These are phyloP conservation scores for Cephalotrichum gorgonifer DNA, from an alignment of 2,329 filamentous ascomycete species.

Conservation along the genomic window DNA sequence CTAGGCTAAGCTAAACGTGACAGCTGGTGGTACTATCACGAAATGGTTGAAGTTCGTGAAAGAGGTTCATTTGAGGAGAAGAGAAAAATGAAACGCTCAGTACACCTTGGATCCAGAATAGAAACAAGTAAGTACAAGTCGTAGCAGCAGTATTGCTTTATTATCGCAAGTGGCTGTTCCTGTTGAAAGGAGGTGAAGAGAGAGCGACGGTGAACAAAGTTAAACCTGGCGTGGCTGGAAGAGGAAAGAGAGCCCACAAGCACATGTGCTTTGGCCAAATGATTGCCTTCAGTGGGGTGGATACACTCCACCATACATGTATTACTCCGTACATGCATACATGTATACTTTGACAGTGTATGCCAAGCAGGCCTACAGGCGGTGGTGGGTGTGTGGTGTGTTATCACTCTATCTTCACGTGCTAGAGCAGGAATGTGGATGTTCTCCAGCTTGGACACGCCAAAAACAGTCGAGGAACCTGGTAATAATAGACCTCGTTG, in stretches of 20 bases:
- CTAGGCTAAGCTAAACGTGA: too few species aligned
- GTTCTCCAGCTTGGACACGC: too few species aligned
- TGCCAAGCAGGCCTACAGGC: neutral
- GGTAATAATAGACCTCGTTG: too few species aligned
- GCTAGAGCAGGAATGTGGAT: neutral
- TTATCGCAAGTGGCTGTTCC: neutral
- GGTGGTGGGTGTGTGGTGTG: neutral
- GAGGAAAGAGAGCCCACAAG: slow-evolving; percentile 4
- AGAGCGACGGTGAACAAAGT: neutral
- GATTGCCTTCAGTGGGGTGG: neutral
- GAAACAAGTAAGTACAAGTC: too few species aligned
- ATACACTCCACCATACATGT: neutral
- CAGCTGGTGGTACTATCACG: too few species aligned
- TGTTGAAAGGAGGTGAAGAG: neutral
- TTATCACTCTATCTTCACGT: slow-evolving; percentile 1
- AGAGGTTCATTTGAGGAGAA: too few species aligned
- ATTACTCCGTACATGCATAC: neutral
- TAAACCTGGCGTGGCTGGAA: slow-evolving; percentile 4
- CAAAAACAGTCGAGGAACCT: too few species aligned
- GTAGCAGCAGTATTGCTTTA: neutral
- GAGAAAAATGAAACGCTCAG: too few species aligned
- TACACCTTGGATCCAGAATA: too few species aligned
- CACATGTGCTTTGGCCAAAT: neutral
- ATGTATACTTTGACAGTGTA: neutral
- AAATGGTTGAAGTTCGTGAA: too few species aligned